Conservation (phyloP, 768 basidiomycete genomes). For the Kwoniella sp. region DNA sequence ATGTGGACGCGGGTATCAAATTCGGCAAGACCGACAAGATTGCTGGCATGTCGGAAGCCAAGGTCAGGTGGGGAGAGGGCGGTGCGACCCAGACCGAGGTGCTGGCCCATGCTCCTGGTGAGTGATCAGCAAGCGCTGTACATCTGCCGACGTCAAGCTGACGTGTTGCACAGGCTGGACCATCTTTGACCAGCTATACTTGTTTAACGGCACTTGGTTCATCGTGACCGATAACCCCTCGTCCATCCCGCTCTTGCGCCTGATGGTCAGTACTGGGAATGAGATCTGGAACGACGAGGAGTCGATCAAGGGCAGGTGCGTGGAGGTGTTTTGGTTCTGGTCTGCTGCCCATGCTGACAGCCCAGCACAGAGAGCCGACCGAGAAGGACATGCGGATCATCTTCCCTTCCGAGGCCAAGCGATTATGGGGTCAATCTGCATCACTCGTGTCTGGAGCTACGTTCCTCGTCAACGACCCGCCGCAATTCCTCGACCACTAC, state of each 20-base stretch:
- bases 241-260: conserved; percentile 61
- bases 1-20: conserved; percentile 29
- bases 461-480: conserved; percentile 78
- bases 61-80: conserved; percentile 40
- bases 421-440: conserved; percentile 68
- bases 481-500: conserved; percentile 84
- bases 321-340: neutral
- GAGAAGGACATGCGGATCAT: conserved; percentile 76
- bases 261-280: conserved; percentile 68
- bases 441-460: conserved; percentile 71
- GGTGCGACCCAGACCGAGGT: conserved; percentile 56
- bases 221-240: conserved; percentile 72
- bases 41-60: conserved; percentile 40
- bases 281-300: conserved; percentile 60
- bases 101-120: conserved; percentile 72
- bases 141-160: neutral
- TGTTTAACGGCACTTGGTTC: conserved; percentile 74
- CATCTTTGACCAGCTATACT: conserved; percentile 75
- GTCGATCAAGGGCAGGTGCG: conserved; percentile 53
- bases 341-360: neutral
- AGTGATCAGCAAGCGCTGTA: conserved; percentile 17
- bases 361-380: conserved; percentile 58
- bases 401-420: conserved; percentile 61
- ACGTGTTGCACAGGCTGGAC: conserved; percentile 68
- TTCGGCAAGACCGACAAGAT: conserved; percentile 22